phyloP scores from a whole-genome alignment of 805 yeast species.

The Metschnikowia lochheadii region DNA sequence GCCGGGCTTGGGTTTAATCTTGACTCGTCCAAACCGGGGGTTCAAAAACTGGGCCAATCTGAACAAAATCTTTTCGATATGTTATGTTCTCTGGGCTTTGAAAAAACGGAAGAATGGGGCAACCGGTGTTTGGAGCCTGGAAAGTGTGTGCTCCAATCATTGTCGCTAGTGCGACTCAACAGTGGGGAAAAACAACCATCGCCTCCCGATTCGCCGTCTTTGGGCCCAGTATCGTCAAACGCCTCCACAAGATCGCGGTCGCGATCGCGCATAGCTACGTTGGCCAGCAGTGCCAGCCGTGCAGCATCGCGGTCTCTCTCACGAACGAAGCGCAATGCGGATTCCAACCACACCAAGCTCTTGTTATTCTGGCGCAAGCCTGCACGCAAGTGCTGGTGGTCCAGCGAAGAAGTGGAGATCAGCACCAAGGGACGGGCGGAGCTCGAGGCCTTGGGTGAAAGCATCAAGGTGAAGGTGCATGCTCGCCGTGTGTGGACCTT shows the following conservation, averaged over 20 bases:
- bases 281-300: slow-evolving; percentile 54
- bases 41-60: slow-evolving; percentile 71
- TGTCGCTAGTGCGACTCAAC: slow-evolving; percentile 64
- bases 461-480: slow-evolving; percentile 58
- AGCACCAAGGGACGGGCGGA: slow-evolving; percentile 27
- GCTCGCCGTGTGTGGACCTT: slow-evolving; percentile 95
- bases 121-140: slow-evolving; percentile 82
- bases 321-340: slow-evolving; percentile 40
- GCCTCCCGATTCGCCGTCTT: slow-evolving; percentile 42
- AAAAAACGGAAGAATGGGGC: slow-evolving; percentile 72
- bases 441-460: slow-evolving; percentile 23
- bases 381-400: slow-evolving; percentile 99
- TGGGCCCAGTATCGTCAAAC: slow-evolving; percentile 43
- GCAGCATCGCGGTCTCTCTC: slow-evolving; percentile 59
- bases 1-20: slow-evolving; percentile 68
- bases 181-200: slow-evolving; percentile 29
- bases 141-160: slow-evolving; percentile 80
- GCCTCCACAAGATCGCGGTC: slow-evolving; percentile 31
- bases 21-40: slow-evolving; percentile 26
- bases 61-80: slow-evolving; percentile 92
- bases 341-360: slow-evolving; percentile 52
- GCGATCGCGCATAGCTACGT: slow-evolving; percentile 51
- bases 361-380: slow-evolving; percentile 95
- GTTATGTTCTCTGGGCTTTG: slow-evolving; percentile 88
- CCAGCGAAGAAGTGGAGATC: slow-evolving; percentile 53